Conservation (phyloP, 1,139 yeast species). For the Geotrichum europaeum region DNA sequence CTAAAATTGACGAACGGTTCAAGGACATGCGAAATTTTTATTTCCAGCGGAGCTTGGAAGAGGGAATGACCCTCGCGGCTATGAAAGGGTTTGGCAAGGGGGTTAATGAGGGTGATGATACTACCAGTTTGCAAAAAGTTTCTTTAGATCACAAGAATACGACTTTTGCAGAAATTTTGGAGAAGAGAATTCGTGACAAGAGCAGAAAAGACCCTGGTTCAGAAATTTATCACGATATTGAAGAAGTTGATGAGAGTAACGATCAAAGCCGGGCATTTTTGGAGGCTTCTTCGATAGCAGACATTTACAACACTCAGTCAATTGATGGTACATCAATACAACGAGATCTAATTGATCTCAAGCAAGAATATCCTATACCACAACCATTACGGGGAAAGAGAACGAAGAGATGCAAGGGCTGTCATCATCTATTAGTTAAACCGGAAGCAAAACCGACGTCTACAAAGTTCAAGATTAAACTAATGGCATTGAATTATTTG, state of each 20-base stretch:
- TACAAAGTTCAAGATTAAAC: slow-evolving; percentile 23
- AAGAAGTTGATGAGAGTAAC: slow-evolving; percentile 16
- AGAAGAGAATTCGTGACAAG: slow-evolving; percentile 15
- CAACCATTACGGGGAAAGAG: slow-evolving; percentile 26
- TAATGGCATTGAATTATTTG: slow-evolving; percentile 27
- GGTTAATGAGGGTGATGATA: background rate
- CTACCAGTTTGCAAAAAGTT: background rate
- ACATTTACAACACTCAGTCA: background rate
- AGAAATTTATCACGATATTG: slow-evolving; percentile 14
- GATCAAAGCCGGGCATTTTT: slow-evolving; percentile 15
- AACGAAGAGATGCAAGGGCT: slow-evolving; percentile 29
- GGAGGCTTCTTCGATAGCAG: slow-evolving; percentile 9
- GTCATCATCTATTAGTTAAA: slow-evolving; percentile 27
- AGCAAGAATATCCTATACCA: slow-evolving; percentile 22
- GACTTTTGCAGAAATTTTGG: slow-evolving; percentile 18
- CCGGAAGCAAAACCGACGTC: slow-evolving; percentile 31
- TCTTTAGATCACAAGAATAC: background rate
- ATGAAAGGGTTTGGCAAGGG: background rate
- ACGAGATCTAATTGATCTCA: slow-evolving; percentile 11
- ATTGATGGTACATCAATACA: background rate
- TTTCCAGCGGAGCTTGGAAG: slow-evolving; percentile 17
- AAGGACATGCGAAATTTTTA: slow-evolving; percentile 17
- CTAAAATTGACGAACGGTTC: slow-evolving; percentile 10
- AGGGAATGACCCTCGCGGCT: slow-evolving; percentile 17
- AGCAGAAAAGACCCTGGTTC: slow-evolving; percentile 12